Base-by-base conservation (phyloP, 140 eudicot genomes). In the Bidens hawaiensis region DNA sequence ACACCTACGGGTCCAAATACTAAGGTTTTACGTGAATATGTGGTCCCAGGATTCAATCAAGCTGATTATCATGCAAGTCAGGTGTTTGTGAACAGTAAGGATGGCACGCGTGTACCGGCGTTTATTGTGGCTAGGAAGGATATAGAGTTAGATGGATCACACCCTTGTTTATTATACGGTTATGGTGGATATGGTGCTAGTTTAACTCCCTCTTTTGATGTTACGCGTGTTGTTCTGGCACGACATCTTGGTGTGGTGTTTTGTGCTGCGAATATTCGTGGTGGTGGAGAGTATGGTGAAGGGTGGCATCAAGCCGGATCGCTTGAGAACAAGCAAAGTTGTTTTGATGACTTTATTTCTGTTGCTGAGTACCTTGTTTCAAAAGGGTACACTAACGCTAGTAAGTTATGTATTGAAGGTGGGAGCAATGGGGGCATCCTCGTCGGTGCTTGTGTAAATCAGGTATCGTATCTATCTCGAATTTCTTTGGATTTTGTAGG, bases 241-340 rank as follows among this genome's bases (percentile, higher is more conserved):
- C 82, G 69, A 53, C 78, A 85, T 76, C 68, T 93, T 42, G 94
- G 83, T 70, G 72, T 60, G 34, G 68, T 88, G 24, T 82, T 56
- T 54, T 93, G 95, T 75, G 67, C 79, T 34, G 95, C 99, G 18
- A 88, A 93, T 61, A 88, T 93, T 65, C 96, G 99, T 53, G 99
- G 99, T 31, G 99, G 99, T 68, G 99, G 99, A n/a, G 99, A 93
- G 76, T 93, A 93, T 67, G 99, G 96, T 28, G 95, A 93, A 83
- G 99, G 88, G 63, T 88, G 99, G 99, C 96, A 93, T 53, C 82
- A 81, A 78, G 87, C 79, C 49, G 96, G 96, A 27, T 58, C 90
- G 33, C 95, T 79, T 78, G 75, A 79, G 3, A 75, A 81, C 62
- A 93, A 93, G 71, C 95, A 93, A 65, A 93, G 86, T 46, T 78